Evolutionary conservation across 805 yeast genomes (phyloP), one percentile per base, ranked within the genome.

Genomic region (Yarrowia sp.): DNA sequence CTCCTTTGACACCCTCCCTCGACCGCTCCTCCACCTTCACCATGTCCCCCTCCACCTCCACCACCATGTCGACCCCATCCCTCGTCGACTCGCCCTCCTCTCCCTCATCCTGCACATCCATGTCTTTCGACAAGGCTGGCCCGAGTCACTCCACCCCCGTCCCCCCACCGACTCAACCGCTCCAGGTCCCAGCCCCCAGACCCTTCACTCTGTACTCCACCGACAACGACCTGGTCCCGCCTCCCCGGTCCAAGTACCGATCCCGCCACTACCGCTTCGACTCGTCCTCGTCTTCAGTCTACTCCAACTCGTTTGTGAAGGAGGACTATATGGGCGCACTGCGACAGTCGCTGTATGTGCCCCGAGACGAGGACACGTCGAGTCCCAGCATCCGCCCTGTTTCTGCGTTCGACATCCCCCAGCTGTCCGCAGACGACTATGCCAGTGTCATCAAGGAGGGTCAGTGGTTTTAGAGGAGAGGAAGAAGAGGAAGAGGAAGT

Each of bases 201-300:
- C 54, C 54, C 3, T 48, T 14, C 38, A 48, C 62, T 26, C 14
- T 51, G 58, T 51, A 54, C 35, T 54, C 48, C 19, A 28, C 62
- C 4, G 62, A 54, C 36, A 28, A 19, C 36, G 48, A 54, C 14
- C 48, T 54, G 28, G 62, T 54, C 12, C 63, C 63, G 19, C 63
- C 63, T 14, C 63, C 63, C 14, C 63, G 63, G n/a, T 58, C 63
- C n/a, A 54, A 51, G 32, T 51, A 51, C 58, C 28, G 58, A 6
- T 51, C 58, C 16, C 30, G 58, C 33, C 58, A 51, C 8, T 51
- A 51, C 58, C 40, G 61, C 35, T 38, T 54, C 26, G 61, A 38
- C 17, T 54, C 61, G 19, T 9, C n/a, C 12, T 17, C 61, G 12
- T 54, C 61, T n/a, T 38, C 46, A 6, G 44, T 36, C 3, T 54